Percentiles rank a stretch among this genome's conserved stretches.
Conservation (phyloP, 208 protist genomes). For the Trypanosoma congolense region DNA sequence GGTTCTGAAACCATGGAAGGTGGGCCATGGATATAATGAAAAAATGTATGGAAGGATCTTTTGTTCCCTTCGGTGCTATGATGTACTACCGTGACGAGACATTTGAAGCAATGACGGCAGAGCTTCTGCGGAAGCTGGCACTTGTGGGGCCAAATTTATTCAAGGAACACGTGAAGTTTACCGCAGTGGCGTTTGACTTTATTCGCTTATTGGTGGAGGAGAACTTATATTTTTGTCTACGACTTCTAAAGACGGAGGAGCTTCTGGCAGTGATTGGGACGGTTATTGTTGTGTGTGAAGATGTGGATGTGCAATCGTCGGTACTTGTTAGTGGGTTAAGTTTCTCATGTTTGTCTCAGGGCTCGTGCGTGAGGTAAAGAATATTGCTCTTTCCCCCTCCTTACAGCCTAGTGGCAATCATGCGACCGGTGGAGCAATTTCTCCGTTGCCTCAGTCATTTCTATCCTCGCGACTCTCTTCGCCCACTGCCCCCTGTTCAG, state of each 20-base stretch:
- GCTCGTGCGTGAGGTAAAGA: constrained; percentile 69
- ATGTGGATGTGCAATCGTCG: constrained; percentile 47
- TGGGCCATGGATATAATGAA: constrained; percentile 61
- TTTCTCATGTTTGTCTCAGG: constrained; percentile 76
- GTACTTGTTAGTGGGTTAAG: constrained; percentile 52
- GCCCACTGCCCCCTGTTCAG: background rate
- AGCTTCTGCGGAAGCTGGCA: constrained; percentile 57
- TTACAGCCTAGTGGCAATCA: constrained; percentile 6
- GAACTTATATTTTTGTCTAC: constrained; percentile 58
- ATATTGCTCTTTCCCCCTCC: constrained; percentile 27
- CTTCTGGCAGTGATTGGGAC: constrained; percentile 54
- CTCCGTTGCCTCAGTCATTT: background rate
- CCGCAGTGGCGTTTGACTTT: constrained; percentile 47
- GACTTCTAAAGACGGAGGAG: constrained; percentile 47
- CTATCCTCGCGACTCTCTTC: background rate
- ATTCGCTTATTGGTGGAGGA: constrained; percentile 65
- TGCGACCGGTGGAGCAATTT: constrained; percentile 11
- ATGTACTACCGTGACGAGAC: constrained; percentile 78
- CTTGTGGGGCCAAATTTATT: constrained; percentile 55
- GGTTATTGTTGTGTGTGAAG: constrained; percentile 59
- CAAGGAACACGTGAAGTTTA: constrained; percentile 64
- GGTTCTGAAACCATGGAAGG: constrained; percentile 75
- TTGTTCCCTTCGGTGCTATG: constrained; percentile 82
- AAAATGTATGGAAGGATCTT: constrained; percentile 53
- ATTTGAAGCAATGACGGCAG: constrained; percentile 68